Base-by-base conservation (phyloP, 2,329 filamentous ascomycete species). In the Cryphonectria naterciae region DNA sequence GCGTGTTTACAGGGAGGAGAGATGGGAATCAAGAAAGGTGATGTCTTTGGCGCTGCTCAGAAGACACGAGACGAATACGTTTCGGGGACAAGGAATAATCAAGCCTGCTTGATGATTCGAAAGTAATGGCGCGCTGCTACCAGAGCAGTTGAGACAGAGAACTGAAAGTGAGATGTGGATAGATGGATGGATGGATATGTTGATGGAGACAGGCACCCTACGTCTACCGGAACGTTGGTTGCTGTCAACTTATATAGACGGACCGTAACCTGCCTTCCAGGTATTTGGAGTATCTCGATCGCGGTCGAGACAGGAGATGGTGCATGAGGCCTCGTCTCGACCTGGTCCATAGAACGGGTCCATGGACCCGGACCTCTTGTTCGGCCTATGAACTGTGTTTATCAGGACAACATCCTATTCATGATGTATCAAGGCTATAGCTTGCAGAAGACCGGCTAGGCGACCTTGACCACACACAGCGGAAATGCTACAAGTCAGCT, bases 51-150 rank as follows among this genome's bases (percentile, higher is more conserved):
- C 35, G 25, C 15, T 62, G 60, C 25, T 22, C 35, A 62, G 22
- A 35, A 62, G 35, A n/a, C 32, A 15, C 35, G 28, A 19, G 15
- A 17, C 28, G 15, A 17, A 5, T 3, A 32, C 1, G 25, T 25
- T 58, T 58, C 15, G 25, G 4, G 28, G n/a, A 65, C 7, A 49
- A n/a, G 28, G 28, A 11, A 46, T 11, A 28, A 52, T 65, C 41
- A 65, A 65, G 63, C 63, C 63, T 49, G 63, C 43, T 54, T 65
- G 15, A 32, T 37, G 22, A 35, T 41, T 39, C 28, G 19, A 37
- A n/a, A 35, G 15, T 1, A 6, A 52, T 49, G 19, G 11, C 8
- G 19, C 28, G 52, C 17, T 65, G 63, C 63, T 65, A 37, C 63
- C 63, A n/a, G 63, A 65, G 63, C 63, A 65, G 28, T 22, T n/a